Conservation (phyloP, 2,329 filamentous ascomycete genomes). For the Corniculantispora saksenae region DNA sequence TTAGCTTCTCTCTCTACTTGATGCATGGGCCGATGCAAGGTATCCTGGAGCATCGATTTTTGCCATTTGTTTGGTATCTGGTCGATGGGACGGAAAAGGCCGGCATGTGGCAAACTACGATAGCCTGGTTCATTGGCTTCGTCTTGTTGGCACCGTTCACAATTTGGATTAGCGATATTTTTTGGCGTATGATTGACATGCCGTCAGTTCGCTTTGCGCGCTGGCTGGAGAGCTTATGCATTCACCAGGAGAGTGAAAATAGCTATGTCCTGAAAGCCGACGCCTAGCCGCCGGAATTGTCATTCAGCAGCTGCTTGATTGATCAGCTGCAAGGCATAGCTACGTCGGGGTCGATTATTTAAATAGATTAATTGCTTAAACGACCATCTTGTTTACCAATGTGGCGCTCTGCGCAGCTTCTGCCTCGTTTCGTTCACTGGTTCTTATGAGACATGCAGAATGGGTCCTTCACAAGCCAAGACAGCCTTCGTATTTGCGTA, state of each 20-base stretch:
- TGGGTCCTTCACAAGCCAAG: no score
- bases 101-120: slow-evolving; percentile 34
- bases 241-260: not conserved
- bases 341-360: no score
- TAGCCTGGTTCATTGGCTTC: slow-evolving; percentile 42
- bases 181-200: slow-evolving; percentile 59
- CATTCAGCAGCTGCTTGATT: not conserved
- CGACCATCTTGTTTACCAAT: no score
- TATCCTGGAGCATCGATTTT: slow-evolving; percentile 31
- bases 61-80: slow-evolving; percentile 25
- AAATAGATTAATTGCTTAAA: no score
- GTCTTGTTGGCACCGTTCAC: slow-evolving; percentile 36
- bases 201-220: slow-evolving; percentile 45
- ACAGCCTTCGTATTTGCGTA: no score
- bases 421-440: no score
- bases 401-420: no score
- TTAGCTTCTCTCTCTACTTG: slow-evolving; percentile 55
- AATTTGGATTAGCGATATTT: slow-evolving; percentile 59
- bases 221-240: slow-evolving; percentile 44
- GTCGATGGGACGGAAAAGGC: slow-evolving; percentile 34
- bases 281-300: not conserved
- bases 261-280: not conserved
- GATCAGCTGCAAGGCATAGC: no score
- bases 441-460: no score
- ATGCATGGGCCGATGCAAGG: slow-evolving; percentile 54